A percentile compares a stretch with the other conserved stretches of the same genome.
These are phyloP conservation scores for Xylariaceae sp. DNA, from an alignment of 2,329 filamentous ascomycete species.

Conservation along the genomic window DNA sequence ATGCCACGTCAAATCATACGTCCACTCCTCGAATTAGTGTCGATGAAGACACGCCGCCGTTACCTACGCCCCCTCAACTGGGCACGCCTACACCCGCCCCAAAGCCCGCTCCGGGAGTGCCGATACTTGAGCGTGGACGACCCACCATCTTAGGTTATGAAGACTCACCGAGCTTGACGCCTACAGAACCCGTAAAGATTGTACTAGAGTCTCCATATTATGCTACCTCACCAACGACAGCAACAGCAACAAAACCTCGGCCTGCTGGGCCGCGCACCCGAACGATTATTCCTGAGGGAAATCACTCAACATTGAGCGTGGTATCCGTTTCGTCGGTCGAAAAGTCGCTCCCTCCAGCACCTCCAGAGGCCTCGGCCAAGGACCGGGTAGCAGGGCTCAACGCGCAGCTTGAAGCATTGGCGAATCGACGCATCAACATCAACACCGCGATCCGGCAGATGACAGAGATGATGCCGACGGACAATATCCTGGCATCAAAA, in stretches of 20 bases:
- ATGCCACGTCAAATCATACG: conserved; percentile 57
- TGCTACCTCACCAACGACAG: conserved; percentile 17
- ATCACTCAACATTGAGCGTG: conserved; percentile 32
- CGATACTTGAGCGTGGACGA: conserved; percentile 50
- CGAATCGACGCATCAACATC: conserved; percentile 74
- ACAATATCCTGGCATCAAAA: conserved; percentile 70
- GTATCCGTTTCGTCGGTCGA: conserved; percentile 41
- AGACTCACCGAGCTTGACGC: conserved; percentile 24
- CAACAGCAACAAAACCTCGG: conserved; percentile 20
- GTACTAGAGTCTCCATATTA: conserved; percentile 41
- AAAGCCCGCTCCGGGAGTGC: conserved; percentile 30
- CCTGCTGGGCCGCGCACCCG: conserved; percentile 13
- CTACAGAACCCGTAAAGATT: conserved; percentile 40
- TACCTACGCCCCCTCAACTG: conserved; percentile 47
- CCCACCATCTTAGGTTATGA: conserved; percentile 43
- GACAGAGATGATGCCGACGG: conserved; percentile 77
- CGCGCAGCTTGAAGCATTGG: conserved; percentile 68
- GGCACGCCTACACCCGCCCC: conserved; percentile 34
- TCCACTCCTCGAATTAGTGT: conserved; percentile 49
- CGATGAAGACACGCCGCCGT: conserved; percentile 47
- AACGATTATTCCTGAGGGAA: conserved; percentile 21
- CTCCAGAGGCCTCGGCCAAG: conserved; percentile 62
- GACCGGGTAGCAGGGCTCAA: conserved; percentile 73
- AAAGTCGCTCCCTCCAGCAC: conserved; percentile 68
- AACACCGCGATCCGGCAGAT: conserved; percentile 76